phyloP scores from a whole-genome alignment of 768 basidiomycete species.

The Trametes cubensis region DNA sequence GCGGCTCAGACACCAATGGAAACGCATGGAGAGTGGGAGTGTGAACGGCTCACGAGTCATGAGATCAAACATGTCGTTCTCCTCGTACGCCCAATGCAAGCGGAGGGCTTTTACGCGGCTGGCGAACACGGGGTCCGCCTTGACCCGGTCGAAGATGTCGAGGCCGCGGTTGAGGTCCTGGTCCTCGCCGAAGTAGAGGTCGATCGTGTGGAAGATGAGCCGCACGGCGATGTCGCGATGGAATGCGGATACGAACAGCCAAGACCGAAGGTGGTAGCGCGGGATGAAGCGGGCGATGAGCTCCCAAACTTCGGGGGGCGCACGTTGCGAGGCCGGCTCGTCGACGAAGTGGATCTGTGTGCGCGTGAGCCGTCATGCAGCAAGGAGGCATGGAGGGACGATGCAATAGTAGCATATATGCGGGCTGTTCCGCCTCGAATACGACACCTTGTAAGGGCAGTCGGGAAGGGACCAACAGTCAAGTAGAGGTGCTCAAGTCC shows the following conservation, averaged over 20 bases:
- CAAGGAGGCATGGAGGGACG: not conserved
- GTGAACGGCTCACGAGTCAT: constrained; percentile 49
- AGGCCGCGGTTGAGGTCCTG: constrained; percentile 54
- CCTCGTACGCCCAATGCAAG: constrained; percentile 71
- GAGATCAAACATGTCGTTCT: constrained; percentile 65
- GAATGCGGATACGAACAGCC: constrained; percentile 66
- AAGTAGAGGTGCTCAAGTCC: too few species aligned
- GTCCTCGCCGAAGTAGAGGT: constrained; percentile 70
- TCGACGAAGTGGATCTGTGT: constrained; percentile 53
- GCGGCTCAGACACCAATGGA: not conserved
- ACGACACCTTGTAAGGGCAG: too few species aligned
- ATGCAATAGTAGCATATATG: not conserved
- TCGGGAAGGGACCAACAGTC: too few species aligned
- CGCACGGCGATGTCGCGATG: constrained; percentile 67
- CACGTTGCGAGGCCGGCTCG: constrained; percentile 62
- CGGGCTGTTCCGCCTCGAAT: not conserved
- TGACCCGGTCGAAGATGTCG: constrained; percentile 69
- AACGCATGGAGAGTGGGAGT: not conserved
- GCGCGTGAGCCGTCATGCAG: not conserved
- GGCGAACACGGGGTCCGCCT: constrained; percentile 62
- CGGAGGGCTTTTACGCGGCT: constrained; percentile 59
- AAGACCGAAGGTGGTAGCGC: constrained; percentile 67
- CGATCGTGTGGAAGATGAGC: constrained; percentile 66
- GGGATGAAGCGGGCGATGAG: constrained; percentile 63
- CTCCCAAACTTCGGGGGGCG: constrained; percentile 70